phyloP scores from a whole-genome alignment of 352 stramenopile genomes.

The Phytophthora multivora region DNA sequence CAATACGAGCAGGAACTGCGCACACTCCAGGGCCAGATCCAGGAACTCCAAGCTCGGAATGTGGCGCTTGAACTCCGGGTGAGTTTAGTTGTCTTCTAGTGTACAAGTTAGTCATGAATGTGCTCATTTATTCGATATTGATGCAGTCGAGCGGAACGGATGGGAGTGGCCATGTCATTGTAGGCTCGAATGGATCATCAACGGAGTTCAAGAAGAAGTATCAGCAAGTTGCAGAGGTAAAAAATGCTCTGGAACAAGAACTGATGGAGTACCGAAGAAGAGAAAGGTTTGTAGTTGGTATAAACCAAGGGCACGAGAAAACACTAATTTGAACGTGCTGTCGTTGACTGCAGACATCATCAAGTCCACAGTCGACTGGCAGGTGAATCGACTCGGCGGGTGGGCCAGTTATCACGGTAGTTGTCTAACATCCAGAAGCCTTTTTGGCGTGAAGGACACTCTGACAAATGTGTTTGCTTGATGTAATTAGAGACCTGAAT shows the following conservation, averaged over 20 bases:
- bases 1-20: constrained; percentile 77
- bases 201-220: constrained; percentile 74
- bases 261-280: constrained; percentile 58
- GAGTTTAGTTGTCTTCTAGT: neutral
- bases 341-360: constrained; percentile 45
- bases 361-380: constrained; percentile 68
- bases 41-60: constrained; percentile 64
- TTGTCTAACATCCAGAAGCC: neutral
- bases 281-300: constrained; percentile 45
- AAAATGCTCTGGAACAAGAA: constrained; percentile 60
- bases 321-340: no score
- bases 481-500: constrained; percentile 48
- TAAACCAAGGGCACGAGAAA: neutral
- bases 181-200: constrained; percentile 9
- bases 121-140: neutral
- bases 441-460: neutral
- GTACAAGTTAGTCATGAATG: neutral
- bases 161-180: neutral
- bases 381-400: constrained; percentile 64
- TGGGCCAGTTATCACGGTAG: constrained; percentile 66
- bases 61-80: constrained; percentile 71
- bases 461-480: constrained; percentile 4
- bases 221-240: constrained; percentile 60
- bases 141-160: constrained; percentile 11
- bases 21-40: constrained; percentile 53